phyloP scores from a whole-genome alignment of 805 yeast species.

The Wickerhamiella siamensis region DNA sequence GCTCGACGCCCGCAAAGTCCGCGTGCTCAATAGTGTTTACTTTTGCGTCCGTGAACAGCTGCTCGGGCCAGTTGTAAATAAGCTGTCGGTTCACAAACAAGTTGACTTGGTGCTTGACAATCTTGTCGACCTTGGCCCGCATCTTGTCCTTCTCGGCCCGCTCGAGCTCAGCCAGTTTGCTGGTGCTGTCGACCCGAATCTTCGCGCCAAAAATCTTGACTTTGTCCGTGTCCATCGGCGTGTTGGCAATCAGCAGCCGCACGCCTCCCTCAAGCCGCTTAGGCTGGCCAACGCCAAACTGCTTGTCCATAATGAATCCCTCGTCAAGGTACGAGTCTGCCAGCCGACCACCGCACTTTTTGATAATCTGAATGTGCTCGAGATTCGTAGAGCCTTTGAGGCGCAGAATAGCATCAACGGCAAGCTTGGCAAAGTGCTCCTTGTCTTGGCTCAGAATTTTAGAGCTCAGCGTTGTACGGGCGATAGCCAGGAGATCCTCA shows the following conservation, averaged over 20 bases:
- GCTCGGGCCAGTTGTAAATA: slow-evolving; percentile 97
- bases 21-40: slow-evolving; percentile 95
- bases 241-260: slow-evolving; percentile 80
- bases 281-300: slow-evolving; percentile 90
- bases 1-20: slow-evolving; percentile 94
- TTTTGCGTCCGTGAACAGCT: slow-evolving; percentile 70
- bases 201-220: slow-evolving; percentile 96
- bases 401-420: slow-evolving; percentile 87
- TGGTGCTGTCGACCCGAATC: slow-evolving; percentile 88
- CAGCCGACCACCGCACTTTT: slow-evolving; percentile 84
- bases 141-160: slow-evolving; percentile 88
- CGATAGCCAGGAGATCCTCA: slow-evolving; percentile 68
- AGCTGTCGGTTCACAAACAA: slow-evolving; percentile 91
- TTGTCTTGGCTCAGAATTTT: slow-evolving; percentile 92
- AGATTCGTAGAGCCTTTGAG: slow-evolving; percentile 76
- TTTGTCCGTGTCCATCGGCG: slow-evolving; percentile 88
- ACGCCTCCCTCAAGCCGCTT: slow-evolving; percentile 62
- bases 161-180: slow-evolving; percentile 86
- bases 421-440: slow-evolving; percentile 72
- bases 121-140: slow-evolving; percentile 78
- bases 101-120: slow-evolving; percentile 72
- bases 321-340: slow-evolving; percentile 89
- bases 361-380: slow-evolving; percentile 85
- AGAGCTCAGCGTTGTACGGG: slow-evolving; percentile 85
- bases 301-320: slow-evolving; percentile 84